Evolutionary conservation across 1,284 basidiomycete genomes (phyloP).

Genomic region (Tilletia walkeri): DNA sequence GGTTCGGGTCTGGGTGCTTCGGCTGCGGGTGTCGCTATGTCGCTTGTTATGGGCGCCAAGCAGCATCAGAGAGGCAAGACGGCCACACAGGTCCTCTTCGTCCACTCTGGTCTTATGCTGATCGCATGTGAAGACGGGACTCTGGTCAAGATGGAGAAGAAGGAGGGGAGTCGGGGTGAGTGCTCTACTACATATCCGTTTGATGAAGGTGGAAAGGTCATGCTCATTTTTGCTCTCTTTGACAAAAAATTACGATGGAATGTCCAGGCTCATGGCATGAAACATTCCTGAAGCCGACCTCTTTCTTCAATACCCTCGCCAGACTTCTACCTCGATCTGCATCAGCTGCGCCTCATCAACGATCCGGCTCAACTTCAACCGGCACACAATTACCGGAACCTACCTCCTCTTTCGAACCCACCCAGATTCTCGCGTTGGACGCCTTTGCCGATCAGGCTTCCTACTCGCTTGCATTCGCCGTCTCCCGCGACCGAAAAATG

Average conservation of each 20-base stretch:
- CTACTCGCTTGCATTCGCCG: constrained; percentile 39
- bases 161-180: constrained; percentile 18
- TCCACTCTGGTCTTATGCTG: constrained; percentile 28
- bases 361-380: background rate
- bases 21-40: constrained; percentile 20
- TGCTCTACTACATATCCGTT: background rate
- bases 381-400: constrained; percentile 11
- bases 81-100: background rate
- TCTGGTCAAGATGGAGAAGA: constrained; percentile 41
- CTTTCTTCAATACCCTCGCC: constrained; percentile 46
- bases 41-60: constrained; percentile 29
- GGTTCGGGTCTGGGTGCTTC: background rate
- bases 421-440: constrained; percentile 12
- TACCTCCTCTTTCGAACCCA: constrained; percentile 1
- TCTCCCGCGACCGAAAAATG: constrained; percentile 48
- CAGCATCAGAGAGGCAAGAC: background rate
- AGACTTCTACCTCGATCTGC: constrained; percentile 40
- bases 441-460: constrained; percentile 36
- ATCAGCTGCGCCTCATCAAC: constrained; percentile 18
- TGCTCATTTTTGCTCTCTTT: background rate
- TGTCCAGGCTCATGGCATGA: constrained; percentile 35
- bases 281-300: constrained; percentile 35
- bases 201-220: constrained; percentile 18
- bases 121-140: constrained; percentile 46
- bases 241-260: too few relatives aligned